Evolutionary conservation across 495 filamentous ascomycete genomes (phyloP).

Genomic region (Hypoxylon crocopeplum): DNA sequence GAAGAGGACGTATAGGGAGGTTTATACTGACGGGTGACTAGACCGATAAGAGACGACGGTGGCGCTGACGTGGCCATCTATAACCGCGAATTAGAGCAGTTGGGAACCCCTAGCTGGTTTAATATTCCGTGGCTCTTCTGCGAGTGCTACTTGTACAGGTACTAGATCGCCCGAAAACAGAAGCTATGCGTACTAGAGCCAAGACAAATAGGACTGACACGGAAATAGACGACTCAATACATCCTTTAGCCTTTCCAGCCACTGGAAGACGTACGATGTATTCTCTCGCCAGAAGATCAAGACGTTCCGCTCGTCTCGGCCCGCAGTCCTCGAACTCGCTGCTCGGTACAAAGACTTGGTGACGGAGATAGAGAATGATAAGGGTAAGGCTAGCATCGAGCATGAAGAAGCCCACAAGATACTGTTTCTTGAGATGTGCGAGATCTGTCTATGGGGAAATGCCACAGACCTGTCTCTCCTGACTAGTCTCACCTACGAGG

Average conservation of each 20-base stretch:
- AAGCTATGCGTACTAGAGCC: background rate
- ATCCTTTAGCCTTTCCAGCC: constrained; percentile 74
- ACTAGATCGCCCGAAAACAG: constrained; percentile 17
- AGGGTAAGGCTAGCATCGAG: constrained; percentile 49
- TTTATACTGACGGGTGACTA: constrained; percentile 44
- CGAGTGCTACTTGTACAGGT: constrained; percentile 95
- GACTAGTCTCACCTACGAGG: constrained; percentile 88
- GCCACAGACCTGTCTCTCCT: constrained; percentile 93
- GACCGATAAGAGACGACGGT: constrained; percentile 84
- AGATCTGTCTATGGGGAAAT: constrained; percentile 98
- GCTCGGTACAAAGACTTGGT: constrained; percentile 70
- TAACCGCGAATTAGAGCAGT: constrained; percentile 80
- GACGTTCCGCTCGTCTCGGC: constrained; percentile 91
- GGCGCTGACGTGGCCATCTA: constrained; percentile 78
- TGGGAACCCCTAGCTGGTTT: constrained; percentile 81
- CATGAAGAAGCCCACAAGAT: constrained; percentile 73
- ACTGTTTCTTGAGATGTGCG: constrained; percentile 91
- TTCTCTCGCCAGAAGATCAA: constrained; percentile 90
- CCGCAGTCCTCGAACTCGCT: constrained; percentile 89
- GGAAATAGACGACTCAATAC: constrained; percentile 73
- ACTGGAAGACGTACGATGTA: constrained; percentile 93
- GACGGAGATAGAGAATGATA: constrained; percentile 56
- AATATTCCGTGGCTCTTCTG: constrained; percentile 84
- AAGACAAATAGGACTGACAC: background rate
- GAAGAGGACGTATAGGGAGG: background rate